phyloP scores from a whole-genome alignment of 2,329 filamentous ascomycete genomes.

The Geosmithia morbida region DNA sequence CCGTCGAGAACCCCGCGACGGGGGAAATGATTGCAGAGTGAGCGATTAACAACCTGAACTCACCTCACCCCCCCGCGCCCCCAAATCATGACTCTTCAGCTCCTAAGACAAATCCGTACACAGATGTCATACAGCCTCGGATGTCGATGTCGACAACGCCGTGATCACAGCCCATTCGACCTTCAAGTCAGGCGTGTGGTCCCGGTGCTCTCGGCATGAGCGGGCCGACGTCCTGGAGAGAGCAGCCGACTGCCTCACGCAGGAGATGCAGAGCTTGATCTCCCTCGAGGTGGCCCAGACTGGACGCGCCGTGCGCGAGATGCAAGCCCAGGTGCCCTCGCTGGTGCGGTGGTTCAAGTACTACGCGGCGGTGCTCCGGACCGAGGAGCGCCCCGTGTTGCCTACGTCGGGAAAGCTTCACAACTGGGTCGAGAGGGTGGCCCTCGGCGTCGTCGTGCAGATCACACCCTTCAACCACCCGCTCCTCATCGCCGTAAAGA shows the following conservation, averaged over 20 bases:
- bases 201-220: constrained; percentile 35
- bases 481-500: constrained; percentile 76
- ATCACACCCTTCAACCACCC: constrained; percentile 47
- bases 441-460: constrained; percentile 41
- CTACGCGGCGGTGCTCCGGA: constrained; percentile 52
- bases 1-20: constrained; percentile 1
- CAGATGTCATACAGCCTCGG: constrained; percentile 1
- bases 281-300: constrained; percentile 52
- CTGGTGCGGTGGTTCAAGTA: constrained; percentile 59
- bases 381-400: constrained; percentile 50
- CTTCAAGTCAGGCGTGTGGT: constrained; percentile 49
- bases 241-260: constrained; percentile 37
- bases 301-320: constrained; percentile 53
- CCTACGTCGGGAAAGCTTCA: constrained; percentile 48
- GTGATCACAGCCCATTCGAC: background rate
- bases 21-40: background rate
- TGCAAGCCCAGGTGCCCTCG: constrained; percentile 53
- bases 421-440: constrained; percentile 38
- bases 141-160: background rate
- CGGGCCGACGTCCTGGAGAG: constrained; percentile 49
- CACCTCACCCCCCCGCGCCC: background rate
- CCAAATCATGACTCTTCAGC: background rate
- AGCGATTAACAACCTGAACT: too few relatives aligned
- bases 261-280: constrained; percentile 40
- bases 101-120: background rate